Percentiles rank a stretch among this genome's conserved stretches.
phyloP scores from a whole-genome alignment of 208 protist species.

The Ichthyophonus hoferi region DNA sequence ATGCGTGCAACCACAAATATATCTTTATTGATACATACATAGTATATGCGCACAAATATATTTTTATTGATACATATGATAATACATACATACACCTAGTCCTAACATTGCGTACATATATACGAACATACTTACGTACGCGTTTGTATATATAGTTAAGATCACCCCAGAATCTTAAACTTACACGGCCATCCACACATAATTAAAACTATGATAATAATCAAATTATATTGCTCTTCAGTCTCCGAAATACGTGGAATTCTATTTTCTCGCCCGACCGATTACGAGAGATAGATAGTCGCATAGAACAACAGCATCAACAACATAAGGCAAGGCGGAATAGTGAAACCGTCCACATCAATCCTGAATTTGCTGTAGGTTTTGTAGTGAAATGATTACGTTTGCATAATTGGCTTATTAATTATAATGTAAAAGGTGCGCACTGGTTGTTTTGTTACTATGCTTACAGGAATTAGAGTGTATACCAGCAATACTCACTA shows the following conservation, averaged over 20 bases:
- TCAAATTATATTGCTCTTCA: too few species aligned
- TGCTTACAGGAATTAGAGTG: too few species aligned
- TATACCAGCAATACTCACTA: too few species aligned
- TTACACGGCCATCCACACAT: too few species aligned
- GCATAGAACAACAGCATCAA: neutral
- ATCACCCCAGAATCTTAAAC: too few species aligned
- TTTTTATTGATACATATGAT: neutral
- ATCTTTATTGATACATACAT: neutral
- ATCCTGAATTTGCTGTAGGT: conserved; percentile 19
- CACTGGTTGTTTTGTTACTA: too few species aligned
- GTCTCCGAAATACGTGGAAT: neutral
- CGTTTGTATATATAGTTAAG: neutral
- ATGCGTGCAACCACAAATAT: too few species aligned
- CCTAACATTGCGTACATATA: neutral
- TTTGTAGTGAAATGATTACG: too few species aligned
- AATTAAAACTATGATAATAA: too few species aligned
- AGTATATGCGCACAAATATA: neutral
- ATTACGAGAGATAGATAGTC: neutral
- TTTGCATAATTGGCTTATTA: too few species aligned
- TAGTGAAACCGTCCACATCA: conserved; percentile 15
- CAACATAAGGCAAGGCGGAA: neutral
- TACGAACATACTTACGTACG: neutral
- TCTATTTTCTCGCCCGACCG: neutral
- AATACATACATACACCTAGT: neutral
- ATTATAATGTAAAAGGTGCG: too few species aligned